Base-by-base conservation (phyloP, 306 rosid genomes). In the Rubus idaeus region DNA sequence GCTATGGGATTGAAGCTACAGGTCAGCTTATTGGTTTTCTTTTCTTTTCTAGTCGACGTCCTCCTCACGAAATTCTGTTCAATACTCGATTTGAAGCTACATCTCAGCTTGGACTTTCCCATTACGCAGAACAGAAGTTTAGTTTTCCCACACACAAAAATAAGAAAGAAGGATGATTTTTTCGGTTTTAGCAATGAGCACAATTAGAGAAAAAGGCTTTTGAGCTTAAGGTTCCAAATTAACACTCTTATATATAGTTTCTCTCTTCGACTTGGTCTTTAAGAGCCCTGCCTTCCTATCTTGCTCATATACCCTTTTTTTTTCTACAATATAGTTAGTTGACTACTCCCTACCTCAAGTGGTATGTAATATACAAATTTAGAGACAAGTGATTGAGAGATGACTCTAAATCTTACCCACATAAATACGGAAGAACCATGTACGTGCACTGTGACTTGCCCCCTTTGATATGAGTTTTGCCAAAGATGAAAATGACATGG, bases 1-100 rank as follows among this genome's bases (percentile, higher is more conserved):
- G 13, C 41, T 23, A 20, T 8, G 69, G 75, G 69, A 69, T 77
- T 68, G 74, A 8, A 52, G 70, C 68, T 42, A 4, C 50, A 8
- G 10, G 30, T 39, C 50, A 37, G 1, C 14, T 53, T 39, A 30
- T 30, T 11, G 70, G 3, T 20, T 4, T 39, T 67, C 1, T 41
- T 16, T 17, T 0, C 11, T 7, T 44, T 57, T 55, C 3, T 41
- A 56, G 47, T 26, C 68, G 20, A 55, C 71, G 51, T 64, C 49
- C 10, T 40, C 5, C 2, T 21, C 57, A 55, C 35, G 58, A 52
- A 66, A 76, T 10, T 76, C 42, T 61, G 45, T 42, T n/a, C 18
- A 45, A 18, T 39, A 6, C 35, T 70, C 18, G 2, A 30, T 30
- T 30, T 30, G 35, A 30, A 30, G 35, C 35, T 30, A 30, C 35